Conservation (phyloP, 116 monocot genomes). For the Iris pallida region DNA sequence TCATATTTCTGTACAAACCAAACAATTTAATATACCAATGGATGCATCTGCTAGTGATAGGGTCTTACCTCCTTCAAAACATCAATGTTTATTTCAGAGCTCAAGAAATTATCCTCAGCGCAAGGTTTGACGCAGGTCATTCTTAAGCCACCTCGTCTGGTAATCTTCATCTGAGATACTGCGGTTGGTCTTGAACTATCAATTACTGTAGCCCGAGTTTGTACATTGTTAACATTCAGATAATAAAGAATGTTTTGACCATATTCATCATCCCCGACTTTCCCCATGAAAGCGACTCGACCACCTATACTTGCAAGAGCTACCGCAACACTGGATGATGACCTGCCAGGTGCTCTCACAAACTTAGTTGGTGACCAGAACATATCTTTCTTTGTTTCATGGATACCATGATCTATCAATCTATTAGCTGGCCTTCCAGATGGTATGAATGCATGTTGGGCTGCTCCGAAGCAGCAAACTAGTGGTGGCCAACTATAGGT, state of each 20-base stretch:
- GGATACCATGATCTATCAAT: slow-evolving; percentile 72
- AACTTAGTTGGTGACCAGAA: slow-evolving; percentile 69
- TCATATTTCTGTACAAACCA: background rate
- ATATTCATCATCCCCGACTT: slow-evolving; percentile 84
- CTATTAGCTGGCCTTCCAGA: slow-evolving; percentile 77
- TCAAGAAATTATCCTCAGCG: slow-evolving; percentile 68
- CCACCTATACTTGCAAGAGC: slow-evolving; percentile 75
- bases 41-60: background rate
- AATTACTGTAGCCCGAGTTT: slow-evolving; percentile 59
- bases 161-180: slow-evolving; percentile 71
- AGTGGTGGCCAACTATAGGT: slow-evolving; percentile 76
- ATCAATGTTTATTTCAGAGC: slow-evolving; percentile 68
- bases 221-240: slow-evolving; percentile 65
- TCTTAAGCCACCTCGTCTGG: slow-evolving; percentile 46
- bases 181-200: slow-evolving; percentile 50
- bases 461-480: slow-evolving; percentile 84
- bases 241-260: slow-evolving; percentile 59
- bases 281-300: slow-evolving; percentile 82
- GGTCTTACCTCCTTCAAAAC: slow-evolving; percentile 67
- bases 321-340: slow-evolving; percentile 72
- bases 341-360: slow-evolving; percentile 80
- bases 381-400: slow-evolving; percentile 58
- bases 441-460: slow-evolving; percentile 75
- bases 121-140: slow-evolving; percentile 37
- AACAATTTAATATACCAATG: background rate